Evolutionary conservation across 495 filamentous ascomycete genomes (phyloP), one percentile per base, ranked within the genome.

Genomic region (Terfezia claveryi): DNA sequence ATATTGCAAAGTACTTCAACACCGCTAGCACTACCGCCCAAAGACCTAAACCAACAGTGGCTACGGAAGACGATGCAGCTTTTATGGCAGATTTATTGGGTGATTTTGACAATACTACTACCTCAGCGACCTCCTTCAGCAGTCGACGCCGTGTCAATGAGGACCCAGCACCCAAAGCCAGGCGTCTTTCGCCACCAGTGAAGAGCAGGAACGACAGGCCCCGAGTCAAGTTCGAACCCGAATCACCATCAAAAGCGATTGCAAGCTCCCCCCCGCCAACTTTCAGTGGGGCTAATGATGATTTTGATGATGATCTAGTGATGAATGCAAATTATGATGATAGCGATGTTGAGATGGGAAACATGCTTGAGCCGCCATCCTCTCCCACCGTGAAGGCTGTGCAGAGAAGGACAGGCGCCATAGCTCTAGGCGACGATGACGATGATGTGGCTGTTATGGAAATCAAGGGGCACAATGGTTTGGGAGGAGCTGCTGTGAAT

Each of bases 1-100:
- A 85, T 60, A 95, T 98, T 62, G 82, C 80, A 60, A 91, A 89
- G 60, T 98, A 91, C 68, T 95, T 98, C 68, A 81, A 79, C 58
- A 82, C 83, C 46, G 74, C 77, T 55, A 68, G 75, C 46, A 71
- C 77, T 52, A 66, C 78, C 17, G 80, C 80, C 50, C 74, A 79
- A 23, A 94, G 91, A 65, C 75, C 82, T 1, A 98, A 93, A 37
- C 53, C 76, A 70, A 68, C 66, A 10, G 64, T 70, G 23, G 73
- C 71, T 49, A 94, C 86, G 6, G 81, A 83, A 59, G 87, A 88
- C 53, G 87, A 95, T 61, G 80, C 83, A 57, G 80, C 79, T 55
- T 96, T 94, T 65, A 76, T 98, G 69, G 76, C 75, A 3, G 80
- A 82, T 61, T 74, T 98, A 6, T 76, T 98, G 4, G 86, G 80